These are phyloP conservation scores for Raphanus raphanistrum DNA, from an alignment of 345 rosid species.

Conservation along the genomic window DNA sequence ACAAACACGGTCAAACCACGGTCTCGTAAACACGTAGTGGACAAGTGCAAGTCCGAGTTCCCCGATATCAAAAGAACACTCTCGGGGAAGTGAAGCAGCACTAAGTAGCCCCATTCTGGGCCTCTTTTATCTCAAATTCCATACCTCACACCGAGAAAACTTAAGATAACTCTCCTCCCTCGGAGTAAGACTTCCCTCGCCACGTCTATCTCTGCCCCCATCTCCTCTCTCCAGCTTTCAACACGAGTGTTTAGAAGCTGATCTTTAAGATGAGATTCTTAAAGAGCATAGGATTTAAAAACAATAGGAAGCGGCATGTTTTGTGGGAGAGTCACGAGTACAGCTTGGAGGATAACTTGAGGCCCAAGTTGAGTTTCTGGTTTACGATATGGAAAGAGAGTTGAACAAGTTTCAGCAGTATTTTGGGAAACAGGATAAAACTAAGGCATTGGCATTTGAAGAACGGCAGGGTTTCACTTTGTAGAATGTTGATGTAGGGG, in stretches of 20 bases:
- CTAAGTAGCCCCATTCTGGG: too few relatives aligned
- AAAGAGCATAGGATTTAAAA: slow-evolving; percentile 54
- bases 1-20: too few relatives aligned
- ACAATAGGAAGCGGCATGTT: slow-evolving; percentile 54
- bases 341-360: slow-evolving; percentile 57
- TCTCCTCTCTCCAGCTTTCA: slow-evolving; percentile 51
- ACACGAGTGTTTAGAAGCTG: too few relatives aligned
- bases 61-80: too few relatives aligned
- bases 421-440: slow-evolving; percentile 61
- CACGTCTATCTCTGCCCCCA: slow-evolving; percentile 60
- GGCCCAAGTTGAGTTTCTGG: slow-evolving; percentile 62
- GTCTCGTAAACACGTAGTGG: too few relatives aligned
- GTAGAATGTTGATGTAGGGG: too few relatives aligned
- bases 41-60: too few relatives aligned
- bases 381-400: slow-evolving; percentile 66
- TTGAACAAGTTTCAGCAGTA: slow-evolving; percentile 70
- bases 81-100: too few relatives aligned
- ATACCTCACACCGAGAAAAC: too few relatives aligned
- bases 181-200: slow-evolving; percentile 48
- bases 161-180: too few relatives aligned
- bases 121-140: too few relatives aligned
- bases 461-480: too few relatives aligned
- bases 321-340: slow-evolving; percentile 75
- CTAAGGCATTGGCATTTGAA: slow-evolving; percentile 37
- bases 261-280: slow-evolving; percentile 49